These are phyloP conservation scores for Aegle marmelos DNA, from an alignment of 345 rosid genomes.

Conservation along the genomic window DNA sequence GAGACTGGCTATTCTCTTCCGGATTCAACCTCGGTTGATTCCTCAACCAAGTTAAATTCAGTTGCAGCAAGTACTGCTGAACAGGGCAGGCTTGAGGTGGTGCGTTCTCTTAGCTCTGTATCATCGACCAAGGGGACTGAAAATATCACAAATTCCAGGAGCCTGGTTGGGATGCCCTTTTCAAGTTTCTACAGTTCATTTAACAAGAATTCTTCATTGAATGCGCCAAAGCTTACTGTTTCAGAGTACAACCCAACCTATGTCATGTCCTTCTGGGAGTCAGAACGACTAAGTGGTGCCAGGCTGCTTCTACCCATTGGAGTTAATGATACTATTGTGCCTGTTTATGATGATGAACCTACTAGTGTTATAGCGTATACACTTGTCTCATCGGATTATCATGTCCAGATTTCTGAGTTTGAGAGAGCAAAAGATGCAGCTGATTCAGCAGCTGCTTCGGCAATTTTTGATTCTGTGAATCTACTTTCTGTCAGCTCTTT, in stretches of 20 bases:
- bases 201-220: conserved; percentile 34
- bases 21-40: conserved; percentile 20
- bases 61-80: conserved; percentile 21
- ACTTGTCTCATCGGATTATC: conserved; percentile 66
- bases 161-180: conserved; percentile 35
- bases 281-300: conserved; percentile 71
- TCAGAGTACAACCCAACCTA: conserved; percentile 61
- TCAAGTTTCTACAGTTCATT: conserved; percentile 44
- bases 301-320: conserved; percentile 76
- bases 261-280: conserved; percentile 59
- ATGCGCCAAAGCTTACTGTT: conserved; percentile 47
- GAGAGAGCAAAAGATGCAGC: conserved; percentile 55
- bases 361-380: conserved; percentile 89
- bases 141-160: conserved; percentile 21
- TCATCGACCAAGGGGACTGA: conserved; percentile 23
- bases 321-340: conserved; percentile 59
- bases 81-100: conserved; percentile 30
- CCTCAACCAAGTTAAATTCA: conserved; percentile 24
- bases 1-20: conserved; percentile 31
- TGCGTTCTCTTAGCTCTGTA: conserved; percentile 17
- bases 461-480: conserved; percentile 56
- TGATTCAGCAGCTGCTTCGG: conserved; percentile 39
- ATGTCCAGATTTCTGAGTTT: conserved; percentile 54
- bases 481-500: conserved; percentile 46
- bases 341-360: conserved; percentile 92